Base-by-base conservation (phyloP, 2,329 filamentous ascomycete species). In the Trichoderma gracile region DNA sequence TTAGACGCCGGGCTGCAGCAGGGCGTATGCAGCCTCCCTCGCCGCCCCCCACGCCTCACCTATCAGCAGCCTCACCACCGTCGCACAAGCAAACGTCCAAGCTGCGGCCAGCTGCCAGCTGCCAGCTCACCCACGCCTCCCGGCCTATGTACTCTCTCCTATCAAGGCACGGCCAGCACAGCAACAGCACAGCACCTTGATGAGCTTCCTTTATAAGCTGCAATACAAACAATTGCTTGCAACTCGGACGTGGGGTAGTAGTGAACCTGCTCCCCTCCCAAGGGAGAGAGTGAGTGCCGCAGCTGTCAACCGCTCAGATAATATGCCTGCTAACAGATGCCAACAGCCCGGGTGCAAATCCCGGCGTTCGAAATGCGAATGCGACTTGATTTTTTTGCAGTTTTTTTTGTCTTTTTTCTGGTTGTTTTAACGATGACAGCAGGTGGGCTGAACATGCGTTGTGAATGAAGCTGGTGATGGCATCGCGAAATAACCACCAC, bases 221-320 rank as follows among this genome's bases (percentile, higher is more conserved):
- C 38, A 65, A 63, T 63, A 50, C 49, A 50, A 63, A 43, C 49
- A 40, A 14, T 47, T 19, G 17, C 50, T 62, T 43, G 3, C 63
- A 60, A 65, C 55, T 71, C 69, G 69, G 64, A 65, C 68, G 68
- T 71, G 65, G 68, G 69, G 69, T 71, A 70, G 67, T 66, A 68
- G 67, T 68, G 67, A 70, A 70, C 69, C 69, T 62, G 68, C 69
- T 70, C 67, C 68, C 64, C 69, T 69, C 69, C 68, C 67, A 69
- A 69, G 62, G 68, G 67, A 70, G 69, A 70, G 66, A 69, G 68
- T 70, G 64, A 68, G 68, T 70, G 45, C 64, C 65, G 59, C 67
- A 69, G 63, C 49, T 40, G 60, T 52, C 52, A 57, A 56, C 42
- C 15, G n/a, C 42, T 60, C 46, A 43, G 46, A 53, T 38, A 3